phyloP scores from a whole-genome alignment of 768 basidiomycete species.

The Hypholoma sublateritium region DNA sequence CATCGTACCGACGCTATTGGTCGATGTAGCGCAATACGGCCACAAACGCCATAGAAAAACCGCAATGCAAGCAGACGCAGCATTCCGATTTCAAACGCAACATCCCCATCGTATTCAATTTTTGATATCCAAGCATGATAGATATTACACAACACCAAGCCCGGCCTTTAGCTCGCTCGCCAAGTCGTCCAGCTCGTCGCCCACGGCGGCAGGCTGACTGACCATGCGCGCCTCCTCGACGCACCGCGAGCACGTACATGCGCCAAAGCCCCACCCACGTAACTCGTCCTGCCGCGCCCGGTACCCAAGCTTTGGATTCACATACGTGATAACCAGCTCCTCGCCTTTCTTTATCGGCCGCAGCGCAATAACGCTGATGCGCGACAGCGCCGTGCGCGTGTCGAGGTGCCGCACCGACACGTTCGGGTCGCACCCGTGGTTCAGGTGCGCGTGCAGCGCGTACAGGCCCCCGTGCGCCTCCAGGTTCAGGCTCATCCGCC shows the following conservation, averaged over 20 bases:
- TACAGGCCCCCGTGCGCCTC: constrained; percentile 89
- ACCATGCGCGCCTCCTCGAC: constrained; percentile 50
- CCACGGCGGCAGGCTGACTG: constrained; percentile 26
- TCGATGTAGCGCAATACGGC: too few species aligned
- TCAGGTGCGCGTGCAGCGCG: constrained; percentile 81
- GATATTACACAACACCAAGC: constrained; percentile 48
- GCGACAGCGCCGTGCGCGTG: constrained; percentile 62
- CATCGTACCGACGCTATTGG: too few species aligned
- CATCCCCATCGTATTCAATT: too few species aligned
- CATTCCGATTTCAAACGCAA: too few species aligned
- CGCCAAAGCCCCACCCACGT: constrained; percentile 73
- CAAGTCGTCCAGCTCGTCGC: constrained; percentile 43
- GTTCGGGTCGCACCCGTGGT: constrained; percentile 84
- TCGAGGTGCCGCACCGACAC: constrained; percentile 77
- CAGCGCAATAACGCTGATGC: constrained; percentile 75
- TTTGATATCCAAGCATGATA: too few species aligned
- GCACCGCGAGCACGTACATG: constrained; percentile 71
- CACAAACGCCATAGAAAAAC: too few species aligned
- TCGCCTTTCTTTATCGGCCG: constrained; percentile 64
- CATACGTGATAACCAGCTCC: constrained; percentile 79
- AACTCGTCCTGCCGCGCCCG: constrained; percentile 51
- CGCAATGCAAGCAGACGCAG: background rate
- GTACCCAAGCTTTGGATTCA: constrained; percentile 58
- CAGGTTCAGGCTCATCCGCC: constrained; percentile 80
- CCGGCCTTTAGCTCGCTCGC: constrained; percentile 65